phyloP scores from a whole-genome alignment of 345 rosid genomes.

The Mallotus nudiflorus region DNA sequence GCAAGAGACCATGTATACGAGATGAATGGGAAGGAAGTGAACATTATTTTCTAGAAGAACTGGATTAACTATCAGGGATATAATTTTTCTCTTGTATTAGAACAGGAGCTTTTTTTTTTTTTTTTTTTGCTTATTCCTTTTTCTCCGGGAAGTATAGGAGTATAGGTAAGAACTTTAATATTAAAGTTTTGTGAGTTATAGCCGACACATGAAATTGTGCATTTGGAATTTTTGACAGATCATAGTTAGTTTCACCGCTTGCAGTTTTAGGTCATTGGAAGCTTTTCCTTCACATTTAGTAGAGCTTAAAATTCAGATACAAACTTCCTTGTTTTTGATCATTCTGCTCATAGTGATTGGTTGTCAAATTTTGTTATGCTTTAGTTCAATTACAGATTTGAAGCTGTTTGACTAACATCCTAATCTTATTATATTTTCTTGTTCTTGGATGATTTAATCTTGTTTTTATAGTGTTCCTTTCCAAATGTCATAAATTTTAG shows the following conservation, averaged over 20 bases:
- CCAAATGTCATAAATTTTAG: neutral
- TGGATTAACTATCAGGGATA: conserved; percentile 3
- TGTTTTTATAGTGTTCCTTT: neutral
- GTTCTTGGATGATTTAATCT: neutral
- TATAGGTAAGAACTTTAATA: conserved; percentile 9
- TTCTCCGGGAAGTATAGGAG: conserved; percentile 16
- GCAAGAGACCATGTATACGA: conserved; percentile 93
- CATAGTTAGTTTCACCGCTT: conserved; percentile 2
- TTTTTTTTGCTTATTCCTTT: conserved; percentile 20
- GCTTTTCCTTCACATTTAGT: neutral
- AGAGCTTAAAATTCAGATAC: neutral
- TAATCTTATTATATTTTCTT: neutral
- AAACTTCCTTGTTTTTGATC: neutral
- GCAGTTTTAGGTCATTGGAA: neutral
- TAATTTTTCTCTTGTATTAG: conserved; percentile 11
- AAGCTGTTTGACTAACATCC: neutral
- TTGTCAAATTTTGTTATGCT: neutral
- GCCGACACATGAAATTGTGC: neutral
- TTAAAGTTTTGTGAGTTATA: neutral
- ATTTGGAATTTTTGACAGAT: conserved; percentile 19
- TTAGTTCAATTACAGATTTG: neutral
- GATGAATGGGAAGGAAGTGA: conserved; percentile 92
- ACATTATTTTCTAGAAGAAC: conserved; percentile 64
- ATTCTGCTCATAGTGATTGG: neutral
- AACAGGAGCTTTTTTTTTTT: conserved; percentile 1